phyloP scores from a whole-genome alignment of 177 flowering plant genomes.

The Telopea speciosissima region DNA sequence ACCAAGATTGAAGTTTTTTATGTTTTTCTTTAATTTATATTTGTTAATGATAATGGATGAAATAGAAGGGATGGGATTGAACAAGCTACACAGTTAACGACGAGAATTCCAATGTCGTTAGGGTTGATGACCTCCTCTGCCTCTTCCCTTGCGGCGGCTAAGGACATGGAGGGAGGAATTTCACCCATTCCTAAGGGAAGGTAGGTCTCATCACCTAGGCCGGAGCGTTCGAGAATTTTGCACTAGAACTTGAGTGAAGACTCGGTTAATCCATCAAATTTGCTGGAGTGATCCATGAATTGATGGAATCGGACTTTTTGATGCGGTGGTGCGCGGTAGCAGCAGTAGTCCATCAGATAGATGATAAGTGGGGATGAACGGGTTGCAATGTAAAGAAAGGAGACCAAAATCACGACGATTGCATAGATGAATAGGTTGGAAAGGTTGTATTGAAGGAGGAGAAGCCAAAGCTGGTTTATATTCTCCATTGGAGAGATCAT shows the following conservation, averaged over 20 bases:
- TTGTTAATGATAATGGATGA: constrained; percentile 66
- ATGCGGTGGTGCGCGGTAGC: constrained; percentile 37
- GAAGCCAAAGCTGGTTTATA: no score
- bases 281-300: constrained; percentile 46
- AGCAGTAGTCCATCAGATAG: constrained; percentile 44
- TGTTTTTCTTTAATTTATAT: constrained; percentile 55
- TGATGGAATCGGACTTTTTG: constrained; percentile 14
- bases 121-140: constrained; percentile 54
- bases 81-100: constrained; percentile 63
- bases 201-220: constrained; percentile 57
- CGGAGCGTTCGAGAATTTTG: constrained; percentile 52
- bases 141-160: constrained; percentile 51
- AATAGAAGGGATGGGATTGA: constrained; percentile 63
- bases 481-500: no score
- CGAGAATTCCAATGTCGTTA: constrained; percentile 57
- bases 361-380: no score
- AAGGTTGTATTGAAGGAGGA: no score
- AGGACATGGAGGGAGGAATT: constrained; percentile 40
- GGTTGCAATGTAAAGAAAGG: no score
- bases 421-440: no score
- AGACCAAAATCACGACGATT: no score
- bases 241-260: constrained; percentile 47
- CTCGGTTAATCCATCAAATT: constrained; percentile 40
- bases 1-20: constrained; percentile 47
- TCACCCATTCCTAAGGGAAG: constrained; percentile 42